Evolutionary conservation across 495 filamentous ascomycete species (phyloP).

Genomic region (Diplogelasinospora grovesii): DNA sequence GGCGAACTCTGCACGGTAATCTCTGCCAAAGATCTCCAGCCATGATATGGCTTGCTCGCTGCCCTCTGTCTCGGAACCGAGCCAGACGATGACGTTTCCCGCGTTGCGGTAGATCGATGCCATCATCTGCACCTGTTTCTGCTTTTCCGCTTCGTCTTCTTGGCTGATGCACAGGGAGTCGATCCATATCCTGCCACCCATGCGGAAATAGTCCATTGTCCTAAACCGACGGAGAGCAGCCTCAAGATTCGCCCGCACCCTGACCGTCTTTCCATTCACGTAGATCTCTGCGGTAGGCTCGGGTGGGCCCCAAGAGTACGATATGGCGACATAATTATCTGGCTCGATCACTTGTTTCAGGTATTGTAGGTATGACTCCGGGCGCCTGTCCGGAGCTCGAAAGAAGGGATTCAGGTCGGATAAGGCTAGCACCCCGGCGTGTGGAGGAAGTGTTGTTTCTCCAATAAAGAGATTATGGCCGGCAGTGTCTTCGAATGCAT

Average conservation of each 20-base stretch:
- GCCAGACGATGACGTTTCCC: constrained; percentile 30
- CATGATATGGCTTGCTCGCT: constrained; percentile 14
- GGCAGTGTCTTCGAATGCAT: no score
- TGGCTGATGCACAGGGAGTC: constrained; percentile 11
- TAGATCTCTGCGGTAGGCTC: background rate
- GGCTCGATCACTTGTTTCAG: background rate
- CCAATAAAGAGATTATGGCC: no score
- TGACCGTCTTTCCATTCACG: background rate
- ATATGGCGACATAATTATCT: constrained; percentile 5
- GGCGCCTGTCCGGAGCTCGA: background rate
- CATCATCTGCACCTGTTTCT: constrained; percentile 20
- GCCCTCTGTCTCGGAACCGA: constrained; percentile 23
- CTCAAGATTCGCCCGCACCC: constrained; percentile 3
- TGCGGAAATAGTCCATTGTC: constrained; percentile 1
- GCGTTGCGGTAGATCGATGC: constrained; percentile 29
- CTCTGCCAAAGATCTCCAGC: background rate
- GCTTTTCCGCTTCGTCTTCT: constrained; percentile 8
- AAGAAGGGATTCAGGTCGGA: constrained; percentile 2
- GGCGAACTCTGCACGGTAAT: background rate
- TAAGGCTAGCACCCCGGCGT: no score
- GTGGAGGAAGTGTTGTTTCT: no score
- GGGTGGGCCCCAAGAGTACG: constrained; percentile 1
- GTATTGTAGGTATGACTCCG: background rate
- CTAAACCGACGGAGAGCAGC: background rate
- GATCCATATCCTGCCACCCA: constrained; percentile 2